A percentile compares a stretch with the other conserved stretches of the same genome.
phyloP scores from a whole-genome alignment of 768 basidiomycete species.

The Boletales sp. region DNA sequence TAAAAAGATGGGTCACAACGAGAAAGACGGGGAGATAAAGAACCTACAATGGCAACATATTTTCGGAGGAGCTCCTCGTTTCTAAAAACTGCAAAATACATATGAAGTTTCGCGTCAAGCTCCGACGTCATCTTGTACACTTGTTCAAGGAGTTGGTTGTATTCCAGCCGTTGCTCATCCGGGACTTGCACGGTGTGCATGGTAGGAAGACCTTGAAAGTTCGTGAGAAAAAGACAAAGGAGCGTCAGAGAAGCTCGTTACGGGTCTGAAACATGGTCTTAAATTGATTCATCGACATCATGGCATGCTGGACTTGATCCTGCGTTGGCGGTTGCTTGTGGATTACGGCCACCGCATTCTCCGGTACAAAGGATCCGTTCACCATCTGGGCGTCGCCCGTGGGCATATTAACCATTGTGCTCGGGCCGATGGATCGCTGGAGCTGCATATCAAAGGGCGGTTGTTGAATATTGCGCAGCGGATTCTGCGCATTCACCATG shows the following conservation, averaged over 20 bases:
- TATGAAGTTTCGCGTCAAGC: conserved; percentile 47
- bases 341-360: conserved; percentile 2
- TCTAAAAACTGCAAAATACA: conserved; percentile 45
- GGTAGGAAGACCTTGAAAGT: conserved; percentile 31
- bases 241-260: conserved; percentile 20
- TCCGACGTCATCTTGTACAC: conserved; percentile 44
- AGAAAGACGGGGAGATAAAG: conserved; percentile 10
- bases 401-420: conserved; percentile 7
- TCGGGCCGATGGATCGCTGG: conserved; percentile 18
- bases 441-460: conserved; percentile 5
- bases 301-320: conserved; percentile 33
- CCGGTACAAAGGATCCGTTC: conserved; percentile 8
- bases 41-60: conserved; percentile 52
- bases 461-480: conserved; percentile 17
- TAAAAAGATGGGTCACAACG: conserved; percentile 17
- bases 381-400: conserved; percentile 17
- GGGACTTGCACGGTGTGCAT: conserved; percentile 41
- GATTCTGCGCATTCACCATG: conserved; percentile 16
- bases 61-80: conserved; percentile 47
- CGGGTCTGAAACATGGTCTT: conserved; percentile 34
- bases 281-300: conserved; percentile 25
- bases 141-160: conserved; percentile 47
- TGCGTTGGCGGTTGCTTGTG: conserved; percentile 20
- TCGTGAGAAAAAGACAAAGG: conserved; percentile 7
- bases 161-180: conserved; percentile 53